These are phyloP conservation scores for Nicotiana sylvestris DNA, from an alignment of 257 asterid genomes.

Conservation along the genomic window DNA sequence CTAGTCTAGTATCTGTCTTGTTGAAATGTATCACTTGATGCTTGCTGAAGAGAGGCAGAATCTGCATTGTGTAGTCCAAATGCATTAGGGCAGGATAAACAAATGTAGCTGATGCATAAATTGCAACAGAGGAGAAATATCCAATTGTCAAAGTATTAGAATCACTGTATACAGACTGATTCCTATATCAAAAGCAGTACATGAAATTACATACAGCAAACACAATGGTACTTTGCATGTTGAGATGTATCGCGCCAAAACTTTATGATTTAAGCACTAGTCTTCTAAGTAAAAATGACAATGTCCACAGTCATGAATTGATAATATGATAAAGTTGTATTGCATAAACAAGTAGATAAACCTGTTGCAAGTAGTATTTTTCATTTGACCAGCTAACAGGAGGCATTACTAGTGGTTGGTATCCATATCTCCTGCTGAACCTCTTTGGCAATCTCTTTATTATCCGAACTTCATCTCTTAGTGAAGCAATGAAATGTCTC, in stretches of 20 bases:
- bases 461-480: slow-evolving; percentile 83
- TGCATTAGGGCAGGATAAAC: not conserved
- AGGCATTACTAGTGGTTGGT: slow-evolving; percentile 73
- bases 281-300: not conserved
- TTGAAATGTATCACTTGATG: slow-evolving; percentile 84
- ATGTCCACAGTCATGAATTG: not conserved
- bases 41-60: slow-evolving; percentile 71
- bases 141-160: not conserved
- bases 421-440: slow-evolving; percentile 52
- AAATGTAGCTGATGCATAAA: not conserved
- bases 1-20: slow-evolving; percentile 76
- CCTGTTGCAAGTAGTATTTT: slow-evolving; percentile 91
- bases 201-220: not conserved
- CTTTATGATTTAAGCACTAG: not conserved
- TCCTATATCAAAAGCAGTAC: not conserved
- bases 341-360: slow-evolving; percentile 19
- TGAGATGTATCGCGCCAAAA: not conserved
- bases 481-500: slow-evolving; percentile 76
- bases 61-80: slow-evolving; percentile 39
- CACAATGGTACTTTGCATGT: not conserved
- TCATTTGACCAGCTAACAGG: slow-evolving; percentile 97
- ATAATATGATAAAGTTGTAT: slow-evolving; percentile 3
- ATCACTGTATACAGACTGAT: not conserved
- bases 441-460: slow-evolving; percentile 78
- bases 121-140: not conserved